Conservation (phyloP, 2,329 filamentous ascomycete species). For the Sodiomyces alkalinus region DNA sequence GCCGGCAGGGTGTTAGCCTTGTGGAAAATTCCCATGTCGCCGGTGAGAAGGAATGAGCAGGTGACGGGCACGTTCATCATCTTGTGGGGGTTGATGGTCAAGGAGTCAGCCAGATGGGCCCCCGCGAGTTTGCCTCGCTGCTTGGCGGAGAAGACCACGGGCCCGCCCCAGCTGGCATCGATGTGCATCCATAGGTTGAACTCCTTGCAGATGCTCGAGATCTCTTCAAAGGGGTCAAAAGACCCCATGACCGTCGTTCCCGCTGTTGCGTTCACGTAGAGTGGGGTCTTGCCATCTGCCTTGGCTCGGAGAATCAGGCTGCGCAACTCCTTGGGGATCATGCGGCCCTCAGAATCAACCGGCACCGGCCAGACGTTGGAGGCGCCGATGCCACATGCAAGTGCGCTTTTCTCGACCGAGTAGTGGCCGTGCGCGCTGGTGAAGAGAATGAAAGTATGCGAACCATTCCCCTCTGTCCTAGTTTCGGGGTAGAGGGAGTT, state of each 20-base stretch:
- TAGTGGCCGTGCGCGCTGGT: constrained; percentile 88
- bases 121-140: constrained; percentile 54
- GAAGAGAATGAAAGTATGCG: constrained; percentile 61
- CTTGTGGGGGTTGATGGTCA: constrained; percentile 91
- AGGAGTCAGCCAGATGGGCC: constrained; percentile 57
- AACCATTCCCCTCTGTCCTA: constrained; percentile 56
- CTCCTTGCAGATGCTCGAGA: constrained; percentile 54
- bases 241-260: constrained; percentile 88
- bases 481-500: constrained; percentile 72
- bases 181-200: constrained; percentile 82
- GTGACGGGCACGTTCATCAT: constrained; percentile 89
- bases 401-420: constrained; percentile 86
- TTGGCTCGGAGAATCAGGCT: constrained; percentile 46
- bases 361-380: constrained; percentile 58
- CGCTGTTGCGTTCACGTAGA: constrained; percentile 92
- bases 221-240: constrained; percentile 63
- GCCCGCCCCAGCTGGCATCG: constrained; percentile 83
- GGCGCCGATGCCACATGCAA: constrained; percentile 72
- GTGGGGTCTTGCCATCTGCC: constrained; percentile 57
- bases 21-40: constrained; percentile 65
- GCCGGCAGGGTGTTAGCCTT: constrained; percentile 74
- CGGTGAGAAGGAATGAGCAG: constrained; percentile 74
- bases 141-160: constrained; percentile 58
- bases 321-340: constrained; percentile 53
- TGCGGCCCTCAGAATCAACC: constrained; percentile 56